phyloP scores from a whole-genome alignment of 176 grass and related monocot genomes.

The Triticum urartu region DNA sequence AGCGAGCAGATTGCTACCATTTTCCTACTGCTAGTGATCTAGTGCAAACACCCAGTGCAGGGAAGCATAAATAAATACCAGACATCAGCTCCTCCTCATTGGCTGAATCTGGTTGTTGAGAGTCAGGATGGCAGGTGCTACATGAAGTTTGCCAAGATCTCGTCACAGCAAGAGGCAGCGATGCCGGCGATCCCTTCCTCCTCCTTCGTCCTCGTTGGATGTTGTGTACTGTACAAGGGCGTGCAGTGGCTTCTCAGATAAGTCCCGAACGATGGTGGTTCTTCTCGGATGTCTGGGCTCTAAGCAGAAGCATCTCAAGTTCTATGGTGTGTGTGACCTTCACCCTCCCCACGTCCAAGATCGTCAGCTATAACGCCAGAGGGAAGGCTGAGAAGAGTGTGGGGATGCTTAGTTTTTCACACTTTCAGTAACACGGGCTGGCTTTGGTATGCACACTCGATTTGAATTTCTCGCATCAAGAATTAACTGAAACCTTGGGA shows the following conservation, averaged over 20 bases:
- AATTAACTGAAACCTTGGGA: too few species aligned
- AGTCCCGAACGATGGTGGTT: conserved; percentile 67
- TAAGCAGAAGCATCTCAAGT: conserved; percentile 81
- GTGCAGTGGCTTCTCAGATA: conserved; percentile 7
- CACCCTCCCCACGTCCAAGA: too few species aligned
- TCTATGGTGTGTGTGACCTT: too few species aligned
- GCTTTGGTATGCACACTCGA: too few species aligned
- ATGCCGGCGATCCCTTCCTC: too few species aligned
- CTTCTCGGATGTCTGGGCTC: conserved; percentile 86
- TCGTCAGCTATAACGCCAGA: conserved; percentile 31
- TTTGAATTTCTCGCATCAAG: too few species aligned
- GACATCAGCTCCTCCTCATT: neutral
- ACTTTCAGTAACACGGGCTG: too few species aligned
- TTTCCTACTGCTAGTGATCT: neutral
- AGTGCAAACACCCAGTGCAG: neutral
- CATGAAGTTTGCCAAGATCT: too few species aligned
- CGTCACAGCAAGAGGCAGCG: too few species aligned
- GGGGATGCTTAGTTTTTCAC: too few species aligned
- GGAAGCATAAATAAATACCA: neutral
- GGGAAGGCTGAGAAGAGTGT: too few species aligned
- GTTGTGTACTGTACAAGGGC: conserved; percentile 49
- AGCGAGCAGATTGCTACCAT: neutral
- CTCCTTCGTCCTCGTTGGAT: conserved; percentile 23
- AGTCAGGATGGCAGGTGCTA: conserved; percentile 33
- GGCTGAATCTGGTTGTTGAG: neutral